Percentiles rank a stretch among this genome's conserved stretches.
Conservation (phyloP, 495 filamentous ascomycete genomes). For the Podospora sp. region DNA sequence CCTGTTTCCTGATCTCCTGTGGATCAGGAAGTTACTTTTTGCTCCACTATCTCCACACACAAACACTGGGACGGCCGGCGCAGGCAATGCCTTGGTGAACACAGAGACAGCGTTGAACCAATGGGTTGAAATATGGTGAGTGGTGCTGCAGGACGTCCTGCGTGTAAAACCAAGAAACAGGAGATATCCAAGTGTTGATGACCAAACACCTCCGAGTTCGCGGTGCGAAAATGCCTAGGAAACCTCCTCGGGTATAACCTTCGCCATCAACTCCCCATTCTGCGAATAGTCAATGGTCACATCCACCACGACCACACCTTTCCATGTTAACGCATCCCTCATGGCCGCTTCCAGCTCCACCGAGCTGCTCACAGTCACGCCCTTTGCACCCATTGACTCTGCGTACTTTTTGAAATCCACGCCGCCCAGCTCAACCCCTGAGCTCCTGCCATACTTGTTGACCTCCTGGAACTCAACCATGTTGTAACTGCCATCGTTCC, state of each 20-base stretch:
- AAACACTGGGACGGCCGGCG: too few species aligned
- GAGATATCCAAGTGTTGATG: too few species aligned
- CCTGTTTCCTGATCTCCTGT: not conserved
- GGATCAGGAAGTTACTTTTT: not conserved
- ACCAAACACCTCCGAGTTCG: too few species aligned
- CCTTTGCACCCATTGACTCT: conserved; percentile 43
- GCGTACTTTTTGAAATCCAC: conserved; percentile 43
- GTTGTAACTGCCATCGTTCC: conserved; percentile 46
- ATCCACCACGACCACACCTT: conserved; percentile 44
- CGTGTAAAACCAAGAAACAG: too few species aligned
- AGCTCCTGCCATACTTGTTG: conserved; percentile 41
- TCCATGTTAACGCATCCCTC: conserved; percentile 35
- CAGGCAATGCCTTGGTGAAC: not conserved
- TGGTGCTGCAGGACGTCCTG: too few species aligned
- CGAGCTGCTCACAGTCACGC: conserved; percentile 31
- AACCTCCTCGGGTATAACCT: conserved; percentile 9
- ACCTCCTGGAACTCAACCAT: conserved; percentile 50
- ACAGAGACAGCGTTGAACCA: not conserved
- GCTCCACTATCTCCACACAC: not conserved
- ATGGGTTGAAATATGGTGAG: too few species aligned
- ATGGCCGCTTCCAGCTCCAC: conserved; percentile 36
- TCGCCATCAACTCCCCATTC: conserved; percentile 28
- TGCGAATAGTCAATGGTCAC: conserved; percentile 40
- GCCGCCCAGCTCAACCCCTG: conserved; percentile 39
- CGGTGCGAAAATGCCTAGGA: too few species aligned